Evolutionary conservation across 225 moss, liverwort and hornwort genomes (phyloP), one percentile per base, ranked within the genome.

Genomic region (Straminergon stramineum): DNA sequence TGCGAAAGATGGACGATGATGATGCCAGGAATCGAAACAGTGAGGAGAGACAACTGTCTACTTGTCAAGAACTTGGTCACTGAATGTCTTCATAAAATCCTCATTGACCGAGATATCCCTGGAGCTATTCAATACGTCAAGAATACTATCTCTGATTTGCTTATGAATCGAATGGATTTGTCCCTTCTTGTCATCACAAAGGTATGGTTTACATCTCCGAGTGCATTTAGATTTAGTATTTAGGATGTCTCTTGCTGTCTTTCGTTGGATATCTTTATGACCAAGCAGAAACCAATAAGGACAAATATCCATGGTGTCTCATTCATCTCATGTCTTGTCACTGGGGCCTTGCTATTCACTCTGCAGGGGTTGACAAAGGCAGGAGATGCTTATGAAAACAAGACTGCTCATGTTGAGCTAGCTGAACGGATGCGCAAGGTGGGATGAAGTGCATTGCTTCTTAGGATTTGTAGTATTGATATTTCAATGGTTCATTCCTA

Each of bases 181-280:
- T 99, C 99, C 37, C 97, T 99, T 64, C 99, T 99, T 90, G 99
- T 99, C 75, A 99, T 99, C 79, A 99, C 99, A 22, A 99, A 99
- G 95, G 97, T 97, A 32, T 78, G 67, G 24, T 61, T 70, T 88
- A 55, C 69, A 62, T 63, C 35, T 90, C 66, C 55, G 56, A 63
- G 53, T 74, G 28, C 43, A 53, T 90, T 66, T 28, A 14, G 63
- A 34, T 43, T 62, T 74, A 58, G 66, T 45, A 37, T 66, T 85
- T 35, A 55, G 26, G 34, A 63, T 56, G 53, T 62, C 81, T 75
- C 58, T 84, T 86, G 9, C 65, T 75, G 18, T 75, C 62, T 81
- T 80, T 82, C 39, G 52, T 79, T 68, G 51, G 74, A 81, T 74
- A 55, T 43, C 75, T 37, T 34, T 81, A 87, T 75, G 39, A 43